phyloP scores from a whole-genome alignment of 495 filamentous ascomycete species.

The Xylaria nigripes region DNA sequence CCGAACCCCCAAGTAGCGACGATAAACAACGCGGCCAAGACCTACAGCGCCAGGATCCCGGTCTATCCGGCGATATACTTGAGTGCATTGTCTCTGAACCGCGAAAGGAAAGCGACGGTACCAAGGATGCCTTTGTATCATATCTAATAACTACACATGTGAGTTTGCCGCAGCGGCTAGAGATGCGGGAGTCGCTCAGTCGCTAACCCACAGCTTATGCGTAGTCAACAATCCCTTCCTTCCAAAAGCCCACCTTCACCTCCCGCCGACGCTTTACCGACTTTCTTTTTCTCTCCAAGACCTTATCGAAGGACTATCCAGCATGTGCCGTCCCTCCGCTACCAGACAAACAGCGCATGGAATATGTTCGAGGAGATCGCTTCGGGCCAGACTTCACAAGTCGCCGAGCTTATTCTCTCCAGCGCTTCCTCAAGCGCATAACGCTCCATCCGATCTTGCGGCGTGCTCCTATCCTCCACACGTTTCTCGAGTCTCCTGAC shows the following conservation, averaged over 20 bases:
- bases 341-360: conserved; percentile 98
- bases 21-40: conserved; percentile 23
- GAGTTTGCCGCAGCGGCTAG: conserved; percentile 22
- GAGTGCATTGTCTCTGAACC: conserved; percentile 77
- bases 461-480: conserved; percentile 68
- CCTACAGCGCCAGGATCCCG: conserved; percentile 46
- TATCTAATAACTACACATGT: conserved; percentile 90
- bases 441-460: conserved; percentile 84
- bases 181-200: background rate
- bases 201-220: background rate
- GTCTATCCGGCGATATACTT: conserved; percentile 67
- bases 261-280: conserved; percentile 92
- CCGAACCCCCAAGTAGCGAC: conserved; percentile 21
- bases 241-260: conserved; percentile 64
- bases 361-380: conserved; percentile 91
- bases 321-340: conserved; percentile 88
- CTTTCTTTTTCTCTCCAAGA: conserved; percentile 94
- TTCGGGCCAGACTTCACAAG: conserved; percentile 93
- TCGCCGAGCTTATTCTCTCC: conserved; percentile 79
- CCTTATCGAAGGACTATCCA: conserved; percentile 75
- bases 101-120: conserved; percentile 91
- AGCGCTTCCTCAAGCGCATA: conserved; percentile 83
- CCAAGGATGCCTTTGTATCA: conserved; percentile 92
- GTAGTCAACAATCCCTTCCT: conserved; percentile 88
- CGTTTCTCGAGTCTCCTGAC: conserved; percentile 85